These are phyloP conservation scores for Emergomyces africanus DNA, from an alignment of 2,329 filamentous ascomycete species.

Conservation along the genomic window DNA sequence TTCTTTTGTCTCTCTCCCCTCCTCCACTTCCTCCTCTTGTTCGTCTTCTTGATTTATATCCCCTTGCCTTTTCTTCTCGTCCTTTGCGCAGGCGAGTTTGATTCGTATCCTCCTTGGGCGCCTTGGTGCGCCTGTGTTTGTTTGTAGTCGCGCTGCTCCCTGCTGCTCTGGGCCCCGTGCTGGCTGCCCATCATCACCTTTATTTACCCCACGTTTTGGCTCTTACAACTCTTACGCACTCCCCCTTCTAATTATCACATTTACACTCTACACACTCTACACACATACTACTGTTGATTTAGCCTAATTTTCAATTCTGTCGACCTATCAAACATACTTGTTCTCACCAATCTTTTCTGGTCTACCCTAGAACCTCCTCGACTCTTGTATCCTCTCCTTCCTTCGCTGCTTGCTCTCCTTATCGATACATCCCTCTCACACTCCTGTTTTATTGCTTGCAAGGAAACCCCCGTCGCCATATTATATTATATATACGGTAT, in stretches of 20 bases:
- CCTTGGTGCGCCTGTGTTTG: slow-evolving; percentile 2
- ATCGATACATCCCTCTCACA: not conserved
- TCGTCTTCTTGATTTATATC: slow-evolving; percentile 1
- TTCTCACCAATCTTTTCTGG: not conserved
- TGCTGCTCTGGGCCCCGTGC: not conserved
- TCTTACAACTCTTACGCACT: not conserved
- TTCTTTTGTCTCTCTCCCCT: not conserved
- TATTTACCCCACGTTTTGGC: slow-evolving; percentile 4
- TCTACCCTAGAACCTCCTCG: not conserved
- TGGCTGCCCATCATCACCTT: not conserved
- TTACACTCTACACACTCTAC: no score
- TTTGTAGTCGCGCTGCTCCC: not conserved
- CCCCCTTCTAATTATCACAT: no score
- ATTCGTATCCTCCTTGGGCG: slow-evolving; percentile 1
- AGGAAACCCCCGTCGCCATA: not conserved
- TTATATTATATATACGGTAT: slow-evolving; percentile 4
- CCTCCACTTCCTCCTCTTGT: not conserved
- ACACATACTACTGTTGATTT: not conserved
- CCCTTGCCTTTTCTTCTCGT: not conserved
- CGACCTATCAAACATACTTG: not conserved
- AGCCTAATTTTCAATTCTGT: not conserved
- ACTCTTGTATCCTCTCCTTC: not conserved
- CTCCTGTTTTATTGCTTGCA: not conserved
- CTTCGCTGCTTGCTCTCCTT: not conserved
- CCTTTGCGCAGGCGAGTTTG: not conserved